phyloP scores from a whole-genome alignment of 805 yeast species.

The Starmerella potacharoeniae region DNA sequence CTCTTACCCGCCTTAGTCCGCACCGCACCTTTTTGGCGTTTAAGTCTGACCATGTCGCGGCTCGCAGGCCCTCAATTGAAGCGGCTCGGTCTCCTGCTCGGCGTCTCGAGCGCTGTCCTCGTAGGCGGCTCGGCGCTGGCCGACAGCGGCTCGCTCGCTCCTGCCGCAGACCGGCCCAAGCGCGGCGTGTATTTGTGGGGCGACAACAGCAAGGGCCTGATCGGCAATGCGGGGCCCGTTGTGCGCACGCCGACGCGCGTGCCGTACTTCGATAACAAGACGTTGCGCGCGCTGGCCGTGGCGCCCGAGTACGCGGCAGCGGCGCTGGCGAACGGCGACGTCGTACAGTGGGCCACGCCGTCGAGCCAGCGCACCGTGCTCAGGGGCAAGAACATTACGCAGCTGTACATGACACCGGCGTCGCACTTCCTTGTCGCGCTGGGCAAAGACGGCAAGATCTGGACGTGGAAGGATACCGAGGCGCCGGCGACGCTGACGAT shows the following conservation, averaged over 20 bases:
- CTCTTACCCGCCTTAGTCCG: no score
- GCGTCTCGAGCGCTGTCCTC: neutral
- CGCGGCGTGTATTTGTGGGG: conserved; percentile 57
- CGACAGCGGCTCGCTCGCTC: neutral
- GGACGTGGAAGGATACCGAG: conserved; percentile 14
- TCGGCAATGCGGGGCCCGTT: conserved; percentile 26
- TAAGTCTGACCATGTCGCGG: neutral
- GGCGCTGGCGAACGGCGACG: conserved; percentile 55
- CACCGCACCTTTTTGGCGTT: no score
- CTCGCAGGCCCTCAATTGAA: neutral
- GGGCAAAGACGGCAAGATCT: conserved; percentile 32
- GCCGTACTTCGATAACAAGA: conserved; percentile 49
- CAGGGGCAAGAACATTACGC: conserved; percentile 36
- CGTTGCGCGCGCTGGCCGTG: conserved; percentile 46
- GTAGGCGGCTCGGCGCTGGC: neutral
- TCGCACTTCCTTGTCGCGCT: conserved; percentile 23
- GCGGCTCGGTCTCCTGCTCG: neutral
- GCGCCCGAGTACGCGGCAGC: conserved; percentile 40
- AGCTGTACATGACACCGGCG: conserved; percentile 7
- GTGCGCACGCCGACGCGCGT: conserved; percentile 49
- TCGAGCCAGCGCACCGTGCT: conserved; percentile 32
- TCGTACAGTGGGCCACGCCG: conserved; percentile 49
- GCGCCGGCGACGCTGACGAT: conserved; percentile 1
- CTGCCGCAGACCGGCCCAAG: neutral
- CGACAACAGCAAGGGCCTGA: conserved; percentile 35